phyloP scores from a whole-genome alignment of 2,329 filamentous ascomycete species.

The Myriosclerotinia duriaeana region DNA sequence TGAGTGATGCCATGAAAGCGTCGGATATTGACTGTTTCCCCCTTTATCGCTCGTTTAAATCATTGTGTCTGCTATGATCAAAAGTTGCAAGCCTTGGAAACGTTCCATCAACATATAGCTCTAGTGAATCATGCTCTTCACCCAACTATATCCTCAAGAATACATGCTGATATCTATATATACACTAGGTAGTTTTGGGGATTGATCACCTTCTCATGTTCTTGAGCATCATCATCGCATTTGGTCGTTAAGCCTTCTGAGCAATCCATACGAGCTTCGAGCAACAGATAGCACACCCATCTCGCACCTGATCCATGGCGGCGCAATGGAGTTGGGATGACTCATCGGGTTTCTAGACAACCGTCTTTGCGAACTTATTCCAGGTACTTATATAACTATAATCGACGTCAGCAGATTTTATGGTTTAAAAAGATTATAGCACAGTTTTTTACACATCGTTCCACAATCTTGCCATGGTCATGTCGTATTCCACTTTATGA shows the following conservation, averaged over 20 bases:
- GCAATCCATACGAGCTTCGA: constrained; percentile 2
- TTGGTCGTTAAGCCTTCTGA: background rate
- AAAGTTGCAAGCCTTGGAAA: too few species aligned
- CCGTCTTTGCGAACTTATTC: background rate
- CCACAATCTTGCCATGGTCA: background rate
- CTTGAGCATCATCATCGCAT: too few species aligned
- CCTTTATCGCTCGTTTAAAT: too few species aligned
- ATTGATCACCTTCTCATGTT: background rate
- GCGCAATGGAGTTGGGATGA: background rate
- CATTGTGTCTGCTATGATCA: too few species aligned
- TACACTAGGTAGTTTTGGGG: too few species aligned
- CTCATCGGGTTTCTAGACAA: background rate
- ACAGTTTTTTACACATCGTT: background rate
- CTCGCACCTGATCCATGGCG: constrained; percentile 5
- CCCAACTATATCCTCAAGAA: too few species aligned
- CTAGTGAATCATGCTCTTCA: too few species aligned
- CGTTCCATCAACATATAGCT: too few species aligned
- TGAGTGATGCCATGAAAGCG: too few species aligned
- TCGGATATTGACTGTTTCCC: too few species aligned
- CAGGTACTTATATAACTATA: constrained; percentile 1
- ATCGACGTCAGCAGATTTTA: background rate
- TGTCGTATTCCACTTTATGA: background rate
- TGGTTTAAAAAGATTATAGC: fast-evolving
- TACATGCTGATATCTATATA: too few species aligned
- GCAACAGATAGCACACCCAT: constrained; percentile 1